Conservation (phyloP, 192 early-diverging fungal species). For the Coemansia pectinata region DNA sequence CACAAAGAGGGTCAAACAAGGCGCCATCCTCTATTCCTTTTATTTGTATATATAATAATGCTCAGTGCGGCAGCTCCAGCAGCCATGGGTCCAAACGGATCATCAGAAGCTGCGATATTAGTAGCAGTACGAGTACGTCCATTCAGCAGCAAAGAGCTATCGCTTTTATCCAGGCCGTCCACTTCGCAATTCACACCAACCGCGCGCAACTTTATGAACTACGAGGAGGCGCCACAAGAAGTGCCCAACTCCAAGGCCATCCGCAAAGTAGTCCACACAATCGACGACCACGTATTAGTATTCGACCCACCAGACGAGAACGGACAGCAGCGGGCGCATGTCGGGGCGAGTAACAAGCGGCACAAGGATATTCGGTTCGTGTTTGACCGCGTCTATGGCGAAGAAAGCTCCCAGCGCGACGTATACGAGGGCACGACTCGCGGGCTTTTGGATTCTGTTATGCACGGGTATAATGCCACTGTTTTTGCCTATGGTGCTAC, state of each 20-base stretch:
- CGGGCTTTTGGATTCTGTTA: constrained; percentile 66
- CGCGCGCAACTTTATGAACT: constrained; percentile 46
- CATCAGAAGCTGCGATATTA: constrained; percentile 45
- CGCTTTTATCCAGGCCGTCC: constrained; percentile 38
- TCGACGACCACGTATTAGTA: constrained; percentile 70
- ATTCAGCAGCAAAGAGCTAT: constrained; percentile 57
- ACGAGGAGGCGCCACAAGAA: constrained; percentile 26
- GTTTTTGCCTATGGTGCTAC: constrained; percentile 90
- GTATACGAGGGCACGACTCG: constrained; percentile 70
- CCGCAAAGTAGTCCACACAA: constrained; percentile 62
- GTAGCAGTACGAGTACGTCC: constrained; percentile 64
- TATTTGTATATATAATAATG: constrained; percentile 10
- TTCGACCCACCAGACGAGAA: constrained; percentile 71
- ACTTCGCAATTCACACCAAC: constrained; percentile 52
- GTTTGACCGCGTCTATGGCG: constrained; percentile 79
- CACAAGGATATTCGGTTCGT: constrained; percentile 72
- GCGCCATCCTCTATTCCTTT: neutral
- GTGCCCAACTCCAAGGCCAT: constrained; percentile 15
- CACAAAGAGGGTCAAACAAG: neutral
- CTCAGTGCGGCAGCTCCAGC: constrained; percentile 8
- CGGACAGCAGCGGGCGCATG: constrained; percentile 42
- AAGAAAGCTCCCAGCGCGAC: constrained; percentile 68
- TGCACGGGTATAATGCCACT: constrained; percentile 83
- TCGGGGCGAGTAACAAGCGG: constrained; percentile 61
- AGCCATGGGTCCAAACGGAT: neutral